A percentile compares a stretch with the other conserved stretches of the same genome.
Conservation (phyloP, 495 filamentous ascomycete genomes). For the Aspergillus steynii region DNA sequence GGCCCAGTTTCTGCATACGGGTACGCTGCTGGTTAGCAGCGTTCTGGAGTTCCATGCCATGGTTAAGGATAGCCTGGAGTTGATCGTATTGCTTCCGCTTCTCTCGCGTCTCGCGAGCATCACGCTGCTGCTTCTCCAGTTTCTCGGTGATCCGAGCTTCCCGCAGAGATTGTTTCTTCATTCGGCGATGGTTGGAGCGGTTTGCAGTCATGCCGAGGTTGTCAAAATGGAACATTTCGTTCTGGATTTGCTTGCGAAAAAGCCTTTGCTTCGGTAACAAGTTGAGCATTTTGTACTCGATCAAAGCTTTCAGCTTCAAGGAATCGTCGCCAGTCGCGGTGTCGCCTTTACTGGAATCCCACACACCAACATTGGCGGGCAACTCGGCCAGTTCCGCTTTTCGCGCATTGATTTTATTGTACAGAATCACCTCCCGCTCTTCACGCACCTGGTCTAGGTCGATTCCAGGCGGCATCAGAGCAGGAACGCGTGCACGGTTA, state of each 20-base stretch:
- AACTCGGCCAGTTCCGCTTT: constrained; percentile 79
- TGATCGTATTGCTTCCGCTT: constrained; percentile 95
- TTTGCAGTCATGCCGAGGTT: constrained; percentile 96
- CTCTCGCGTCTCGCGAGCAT: constrained; percentile 88
- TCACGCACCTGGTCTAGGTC: constrained; percentile 73
- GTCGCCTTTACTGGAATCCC: constrained; percentile 75
- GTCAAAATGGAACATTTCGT: constrained; percentile 88
- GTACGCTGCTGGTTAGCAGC: constrained; percentile 52
- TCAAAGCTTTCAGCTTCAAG: constrained; percentile 83
- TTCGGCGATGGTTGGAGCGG: constrained; percentile 79
- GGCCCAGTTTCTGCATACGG: constrained; percentile 81
- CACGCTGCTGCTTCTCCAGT: constrained; percentile 96
- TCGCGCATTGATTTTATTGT: constrained; percentile 83
- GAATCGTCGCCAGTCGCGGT: constrained; percentile 73
- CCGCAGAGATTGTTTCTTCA: constrained; percentile 95
- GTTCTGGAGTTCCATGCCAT: constrained; percentile 65
- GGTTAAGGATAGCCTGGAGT: constrained; percentile 69
- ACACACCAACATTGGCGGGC: constrained; percentile 77
- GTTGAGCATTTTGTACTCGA: constrained; percentile 86
- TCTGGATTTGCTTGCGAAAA: constrained; percentile 79
- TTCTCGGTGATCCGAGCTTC: constrained; percentile 98
- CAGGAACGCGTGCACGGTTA: constrained; percentile 75
- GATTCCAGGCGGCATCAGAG: constrained; percentile 84
- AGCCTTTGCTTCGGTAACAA: constrained; percentile 82
- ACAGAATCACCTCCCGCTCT: constrained; percentile 82